A percentile compares a stretch with the other conserved stretches of the same genome.
phyloP scores from a whole-genome alignment of 169 alveolate genomes.

The Cryptosporidium xiaoi region DNA sequence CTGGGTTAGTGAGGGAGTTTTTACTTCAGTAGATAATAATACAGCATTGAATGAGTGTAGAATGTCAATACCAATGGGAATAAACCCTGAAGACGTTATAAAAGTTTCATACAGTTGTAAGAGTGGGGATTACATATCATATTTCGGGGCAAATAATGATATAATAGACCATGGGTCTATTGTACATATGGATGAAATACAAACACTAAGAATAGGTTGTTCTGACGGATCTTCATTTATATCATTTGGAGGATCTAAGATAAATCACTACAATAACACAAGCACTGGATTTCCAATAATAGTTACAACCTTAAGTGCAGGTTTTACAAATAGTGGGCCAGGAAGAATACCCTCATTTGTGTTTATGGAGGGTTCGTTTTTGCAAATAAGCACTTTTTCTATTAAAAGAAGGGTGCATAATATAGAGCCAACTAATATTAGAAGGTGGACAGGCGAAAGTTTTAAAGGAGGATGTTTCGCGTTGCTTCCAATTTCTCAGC shows the following conservation, averaged over 20 bases:
- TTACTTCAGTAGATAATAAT: conserved; percentile 13
- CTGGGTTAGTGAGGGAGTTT: conserved; percentile 59
- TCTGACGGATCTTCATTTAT: conserved; percentile 47
- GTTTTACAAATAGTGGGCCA: conserved; percentile 17
- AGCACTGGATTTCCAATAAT: conserved; percentile 32
- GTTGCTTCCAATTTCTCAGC: conserved; percentile 40
- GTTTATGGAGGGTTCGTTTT: conserved; percentile 53
- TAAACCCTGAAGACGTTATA: conserved; percentile 11
- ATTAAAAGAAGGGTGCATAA: conserved; percentile 31
- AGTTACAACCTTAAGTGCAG: conserved; percentile 27
- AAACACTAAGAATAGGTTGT: conserved; percentile 48
- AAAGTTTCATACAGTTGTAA: conserved; percentile 37
- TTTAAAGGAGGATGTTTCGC: conserved; percentile 70
- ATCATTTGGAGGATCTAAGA: conserved; percentile 65
- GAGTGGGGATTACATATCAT: conserved; percentile 18
- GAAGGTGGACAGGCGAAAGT: conserved; percentile 59
- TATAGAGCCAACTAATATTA: conserved; percentile 35
- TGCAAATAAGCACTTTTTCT: conserved; percentile 24
- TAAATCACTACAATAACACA: conserved; percentile 55
- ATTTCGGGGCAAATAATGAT: conserved; percentile 39
- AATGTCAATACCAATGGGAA: conserved; percentile 18
- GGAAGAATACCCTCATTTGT: conserved; percentile 33
- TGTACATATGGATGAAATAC: conserved; percentile 38
- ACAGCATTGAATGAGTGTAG: conserved; percentile 40
- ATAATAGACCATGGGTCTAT: conserved; percentile 21